phyloP scores from a whole-genome alignment of 1,284 basidiomycete genomes.

The Wallemia ichthyophaga region DNA sequence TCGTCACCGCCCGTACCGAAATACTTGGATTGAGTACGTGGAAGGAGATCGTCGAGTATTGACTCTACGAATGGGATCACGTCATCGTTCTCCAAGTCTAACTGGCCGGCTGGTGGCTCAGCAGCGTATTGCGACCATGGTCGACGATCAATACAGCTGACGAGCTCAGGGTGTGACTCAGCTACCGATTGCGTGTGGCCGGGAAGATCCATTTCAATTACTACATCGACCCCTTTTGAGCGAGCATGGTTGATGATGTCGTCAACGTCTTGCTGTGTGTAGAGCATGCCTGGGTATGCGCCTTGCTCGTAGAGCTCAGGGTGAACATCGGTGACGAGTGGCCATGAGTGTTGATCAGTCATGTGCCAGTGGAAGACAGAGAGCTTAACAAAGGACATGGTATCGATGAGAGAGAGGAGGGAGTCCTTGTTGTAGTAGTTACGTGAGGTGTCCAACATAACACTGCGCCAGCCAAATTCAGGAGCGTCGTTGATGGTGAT shows the following conservation, averaged over 20 bases:
- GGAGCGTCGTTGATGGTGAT: slow-evolving; percentile 10
- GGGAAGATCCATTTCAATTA: slow-evolving; percentile 12
- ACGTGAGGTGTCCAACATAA: slow-evolving; percentile 11
- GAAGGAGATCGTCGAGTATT: not conserved
- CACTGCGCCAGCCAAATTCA: slow-evolving; percentile 11
- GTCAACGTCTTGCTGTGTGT: slow-evolving; percentile 9
- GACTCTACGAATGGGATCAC: slow-evolving; percentile 4
- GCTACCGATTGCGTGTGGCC: slow-evolving; percentile 11
- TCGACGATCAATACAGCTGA: not conserved
- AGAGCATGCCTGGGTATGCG: slow-evolving; percentile 9
- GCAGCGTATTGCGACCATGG: slow-evolving; percentile 4
- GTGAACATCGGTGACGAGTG: slow-evolving; percentile 8
- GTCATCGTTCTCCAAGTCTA: slow-evolving; percentile 7
- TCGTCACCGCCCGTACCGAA: slow-evolving; percentile 13
- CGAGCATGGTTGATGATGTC: slow-evolving; percentile 9
- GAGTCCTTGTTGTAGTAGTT: slow-evolving; percentile 9
- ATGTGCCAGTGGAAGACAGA: slow-evolving; percentile 4
- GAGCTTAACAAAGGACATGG: slow-evolving; percentile 12
- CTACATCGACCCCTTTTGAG: slow-evolving; percentile 10
- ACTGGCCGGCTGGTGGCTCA: slow-evolving; percentile 12
- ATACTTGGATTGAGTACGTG: slow-evolving; percentile 3
- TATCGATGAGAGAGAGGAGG: slow-evolving; percentile 9
- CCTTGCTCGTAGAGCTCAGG: slow-evolving; percentile 8
- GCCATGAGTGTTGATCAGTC: slow-evolving; percentile 11
- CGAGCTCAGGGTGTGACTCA: not conserved